phyloP scores from a whole-genome alignment of 2,329 filamentous ascomycete genomes.

The Monilinia fructicola region DNA sequence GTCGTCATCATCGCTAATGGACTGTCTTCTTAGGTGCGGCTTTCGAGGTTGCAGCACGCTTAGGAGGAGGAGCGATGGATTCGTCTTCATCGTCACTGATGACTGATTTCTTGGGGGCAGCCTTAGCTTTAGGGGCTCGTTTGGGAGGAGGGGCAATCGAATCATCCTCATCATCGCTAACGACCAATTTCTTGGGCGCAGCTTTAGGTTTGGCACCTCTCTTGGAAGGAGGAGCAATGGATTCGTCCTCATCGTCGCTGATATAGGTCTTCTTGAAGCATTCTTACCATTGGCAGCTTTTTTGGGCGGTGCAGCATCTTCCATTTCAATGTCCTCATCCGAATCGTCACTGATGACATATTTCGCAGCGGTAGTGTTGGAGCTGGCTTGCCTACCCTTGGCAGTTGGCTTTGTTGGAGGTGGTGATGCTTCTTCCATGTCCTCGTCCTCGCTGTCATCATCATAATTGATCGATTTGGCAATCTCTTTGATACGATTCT shows the following conservation, averaged over 20 bases:
- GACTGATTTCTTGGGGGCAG: slow-evolving; percentile 13
- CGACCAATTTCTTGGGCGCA: slow-evolving; percentile 29
- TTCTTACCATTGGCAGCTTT: slow-evolving; percentile 20
- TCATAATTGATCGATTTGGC: slow-evolving; percentile 46
- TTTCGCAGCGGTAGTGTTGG: slow-evolving; percentile 10
- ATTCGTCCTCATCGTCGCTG: slow-evolving; percentile 29
- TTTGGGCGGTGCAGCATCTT: slow-evolving; percentile 22
- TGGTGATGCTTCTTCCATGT: slow-evolving; percentile 28
- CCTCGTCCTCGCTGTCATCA: slow-evolving; percentile 37
- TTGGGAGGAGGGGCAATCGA: slow-evolving; percentile 41
- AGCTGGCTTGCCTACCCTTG: slow-evolving; percentile 1
- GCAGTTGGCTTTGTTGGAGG: slow-evolving; percentile 39
- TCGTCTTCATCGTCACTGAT: slow-evolving; percentile 22
- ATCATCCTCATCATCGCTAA: slow-evolving; percentile 36
- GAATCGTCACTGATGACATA: slow-evolving; percentile 35
- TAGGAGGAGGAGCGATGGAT: slow-evolving; percentile 12
- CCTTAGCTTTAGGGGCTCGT: slow-evolving; percentile 30
- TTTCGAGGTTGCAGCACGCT: slow-evolving; percentile 10
- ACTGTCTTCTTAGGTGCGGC: slow-evolving; percentile 24
- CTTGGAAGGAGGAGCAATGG: slow-evolving; percentile 23
- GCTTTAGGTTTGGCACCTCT: slow-evolving; percentile 25
- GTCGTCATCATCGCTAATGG: slow-evolving; percentile 36
- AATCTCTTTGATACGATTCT: slow-evolving; percentile 47
- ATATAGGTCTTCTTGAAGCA: slow-evolving; percentile 16
- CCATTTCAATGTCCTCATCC: slow-evolving; percentile 31